Base-by-base conservation (phyloP, 257 asterid genomes). In the Solanum bulbocastanum region DNA sequence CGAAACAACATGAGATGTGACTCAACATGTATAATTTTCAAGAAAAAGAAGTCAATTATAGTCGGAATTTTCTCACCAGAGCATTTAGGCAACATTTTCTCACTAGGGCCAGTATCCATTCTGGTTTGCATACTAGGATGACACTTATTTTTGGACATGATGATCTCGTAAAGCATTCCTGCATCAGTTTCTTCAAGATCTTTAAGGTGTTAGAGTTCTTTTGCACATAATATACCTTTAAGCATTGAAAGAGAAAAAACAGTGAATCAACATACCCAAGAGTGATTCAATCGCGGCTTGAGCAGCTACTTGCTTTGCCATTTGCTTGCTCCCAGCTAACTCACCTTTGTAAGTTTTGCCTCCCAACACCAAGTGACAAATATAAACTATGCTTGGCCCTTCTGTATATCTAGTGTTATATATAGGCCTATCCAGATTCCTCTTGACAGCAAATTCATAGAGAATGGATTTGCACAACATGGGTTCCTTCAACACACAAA, bases 221-320 rank as follows among this genome's bases (percentile, higher is more conserved):
- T 44, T 40, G n/a, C 36, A 44, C 68, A 9, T 11, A 25, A 16
- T 82, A 42, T 58, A 69, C 36, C 30, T 25, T 37, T 71, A 30
- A 27, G 87, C 66, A 72, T 25, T 58, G 52, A 87, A 42, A 22
- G 49, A 71, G 22, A 71, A 81, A 37, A 14, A 18, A 23, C 11
- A 37, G 76, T 27, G n/a, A 73, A 5, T 6, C n/a, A 76, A 85
- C n/a, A 25, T 85, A 88, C 91, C 88, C 58, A 91, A 79, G 68
- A 91, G 91, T 58, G 91, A 87, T 86, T 52, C 83, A 56, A 90
- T 88, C 5, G 92, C 91, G 15, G 82, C 32, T 12, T 78, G 87
- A 56, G 90, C 93, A 27, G 60, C 92, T 33, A 88, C 68, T 86
- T 88, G 90, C 85, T 88, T 90, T 40, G 91, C 91, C 81, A 85